Evolutionary conservation across 202 grass and related monocot genomes (phyloP), one percentile per base, ranked within the genome.

Genomic region (Schoenoplectus triqueter): DNA sequence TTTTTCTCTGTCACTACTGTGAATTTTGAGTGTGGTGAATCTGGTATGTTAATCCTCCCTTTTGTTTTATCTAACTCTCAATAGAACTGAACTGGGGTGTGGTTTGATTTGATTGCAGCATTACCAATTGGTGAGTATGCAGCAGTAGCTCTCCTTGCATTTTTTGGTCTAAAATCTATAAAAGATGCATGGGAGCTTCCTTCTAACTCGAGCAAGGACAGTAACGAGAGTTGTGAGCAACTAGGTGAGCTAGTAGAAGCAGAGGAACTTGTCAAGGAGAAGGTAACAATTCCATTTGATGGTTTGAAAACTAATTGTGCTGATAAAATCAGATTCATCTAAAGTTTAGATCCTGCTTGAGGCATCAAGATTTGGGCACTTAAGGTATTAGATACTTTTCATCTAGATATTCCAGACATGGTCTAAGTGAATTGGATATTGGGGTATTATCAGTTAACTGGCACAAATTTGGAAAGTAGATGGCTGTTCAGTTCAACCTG

Each of bases 81-180:
- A 51, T 8, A 50, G 47, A 51, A 51, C 18, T 51, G 3, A 74
- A 22, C 19, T 51, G 8, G 70, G 17, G 7, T 74, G 7, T 9
- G 4, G 10, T 78, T 54, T 41, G 13, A 42, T 57, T 40, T 17
- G 41, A 17, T 59, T 92, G 87, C 88, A 98, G 93, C 95, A 0
- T 50, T 98, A 82, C 95, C 95, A 44, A 90, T 98, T 87, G 95
- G 95, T 65, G 95, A 98, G 77, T 95, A 98, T 87, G 90, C 91
- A 50, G 93, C 95, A 41, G 87, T 95, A 88, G 93, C 91, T 44
- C 88, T 98, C 13, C 90, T 98, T 19, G 85, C 95, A 66, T 94
- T 98, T 71, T 98, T 95, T 85, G 95, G 95, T 71, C 86, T 95
- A 21, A 98, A 94, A 44, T 98, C 95, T 80, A 95, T 98, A 86